Base-by-base conservation (phyloP, 2,329 filamentous ascomycete species). In the Nemania bipapillata region DNA sequence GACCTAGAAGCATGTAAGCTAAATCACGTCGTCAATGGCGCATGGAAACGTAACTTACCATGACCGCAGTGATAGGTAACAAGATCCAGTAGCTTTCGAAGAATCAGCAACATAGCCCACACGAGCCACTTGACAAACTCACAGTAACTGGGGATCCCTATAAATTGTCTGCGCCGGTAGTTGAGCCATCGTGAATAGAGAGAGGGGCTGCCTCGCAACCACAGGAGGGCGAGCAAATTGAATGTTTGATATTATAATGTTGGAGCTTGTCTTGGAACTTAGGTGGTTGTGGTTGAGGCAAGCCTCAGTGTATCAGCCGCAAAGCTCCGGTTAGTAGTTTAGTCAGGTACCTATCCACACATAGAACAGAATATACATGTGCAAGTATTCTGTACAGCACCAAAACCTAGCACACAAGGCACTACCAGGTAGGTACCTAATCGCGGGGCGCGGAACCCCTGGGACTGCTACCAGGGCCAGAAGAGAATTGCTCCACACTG, bases 141-240 rank as follows among this genome's bases (percentile, higher is more conserved):
- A 98, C 96, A 99, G 97, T 73, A 99, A 86, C 83, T 97, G 94
- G 78, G 96, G 95, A 91, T 99, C 96, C 88, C 96, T 84, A 84
- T 97, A 92, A 88, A 99, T 97, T 85, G 94, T 96, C 86, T 99
- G 96, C 75, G 93, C 91, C 73, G 92, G 88, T 74, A 91, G 86
- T 84, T 96, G 90, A 76, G 92, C 91, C 95, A 98, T 98, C 60
- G 50, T 80, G 45, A 26, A 35, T 72, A 72, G 62, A 35, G 72
- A 72, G 62, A 58, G 47, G 59, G 37, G 49, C 30, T 30, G 28
- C 65, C 17, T 30, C 53, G 32, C 63, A 59, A 54, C 56, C n/a
- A 57, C 49, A 68, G 28, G 30, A 30, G 37, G 37, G 22, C 49
- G 45, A 66, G 47, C 64, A 24, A 57, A 30, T 40, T 20, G 35